Conservation (phyloP, 1,284 basidiomycete genomes). For the Anthracocystis panici-leucophaei region DNA sequence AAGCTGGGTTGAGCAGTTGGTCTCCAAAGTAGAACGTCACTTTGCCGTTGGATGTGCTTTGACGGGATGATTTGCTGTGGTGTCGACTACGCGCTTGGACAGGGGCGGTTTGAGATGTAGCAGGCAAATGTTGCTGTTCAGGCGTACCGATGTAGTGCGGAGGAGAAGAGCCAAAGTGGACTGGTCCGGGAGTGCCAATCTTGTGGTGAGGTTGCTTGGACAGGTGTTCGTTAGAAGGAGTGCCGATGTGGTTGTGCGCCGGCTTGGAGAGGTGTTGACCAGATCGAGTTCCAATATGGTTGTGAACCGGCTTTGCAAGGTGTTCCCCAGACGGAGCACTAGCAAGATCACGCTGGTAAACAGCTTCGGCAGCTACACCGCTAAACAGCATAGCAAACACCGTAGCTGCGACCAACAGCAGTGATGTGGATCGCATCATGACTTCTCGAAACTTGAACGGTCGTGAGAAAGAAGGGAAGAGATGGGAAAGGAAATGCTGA, state of each 20-base stretch:
- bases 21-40: slow-evolving; percentile 36
- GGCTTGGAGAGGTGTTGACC: no score
- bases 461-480: no score
- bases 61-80: slow-evolving; percentile 8
- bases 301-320: no score
- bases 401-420: neutral
- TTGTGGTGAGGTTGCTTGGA: no score
- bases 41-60: slow-evolving; percentile 20
- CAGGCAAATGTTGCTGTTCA: neutral
- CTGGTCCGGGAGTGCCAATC: neutral
- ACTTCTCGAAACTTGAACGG: no score
- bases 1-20: slow-evolving; percentile 37
- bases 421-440: slow-evolving; percentile 1
- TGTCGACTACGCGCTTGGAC: slow-evolving; percentile 15
- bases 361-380: neutral
- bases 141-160: slow-evolving; percentile 1
- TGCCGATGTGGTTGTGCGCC: no score
- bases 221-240: neutral
- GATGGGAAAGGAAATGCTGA: neutral
- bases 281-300: neutral
- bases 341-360: neutral
- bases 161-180: neutral
- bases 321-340: neutral
- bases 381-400: neutral
- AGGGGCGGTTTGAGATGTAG: no score